phyloP scores from a whole-genome alignment of 306 rosid species.

The Sesbania bispinosa region DNA sequence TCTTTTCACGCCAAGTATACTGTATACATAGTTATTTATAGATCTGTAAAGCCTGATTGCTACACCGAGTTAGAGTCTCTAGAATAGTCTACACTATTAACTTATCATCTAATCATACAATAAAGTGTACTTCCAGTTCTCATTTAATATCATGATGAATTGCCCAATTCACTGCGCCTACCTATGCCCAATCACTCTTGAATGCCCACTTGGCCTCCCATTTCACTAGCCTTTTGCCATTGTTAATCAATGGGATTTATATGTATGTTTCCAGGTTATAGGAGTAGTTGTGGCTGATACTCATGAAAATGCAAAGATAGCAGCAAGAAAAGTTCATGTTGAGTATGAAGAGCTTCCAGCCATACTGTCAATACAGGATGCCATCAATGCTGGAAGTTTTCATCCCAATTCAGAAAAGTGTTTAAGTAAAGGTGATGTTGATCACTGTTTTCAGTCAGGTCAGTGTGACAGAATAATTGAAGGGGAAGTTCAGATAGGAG shows the following conservation, averaged over 20 bases:
- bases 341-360: constrained; percentile 88
- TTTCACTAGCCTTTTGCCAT: constrained; percentile 12
- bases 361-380: constrained; percentile 80
- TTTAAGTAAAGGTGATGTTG: constrained; percentile 77
- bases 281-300: constrained; percentile 93
- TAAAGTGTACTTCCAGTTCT: not conserved
- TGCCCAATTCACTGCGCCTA: not conserved
- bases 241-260: constrained; percentile 11
- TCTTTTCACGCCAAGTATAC: not conserved
- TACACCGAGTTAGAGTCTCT: constrained; percentile 11
- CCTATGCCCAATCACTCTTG: constrained; percentile 12
- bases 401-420: constrained; percentile 70
- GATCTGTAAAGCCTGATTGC: not conserved
- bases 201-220: not conserved
- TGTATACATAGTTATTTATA: not conserved
- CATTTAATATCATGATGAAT: constrained; percentile 5
- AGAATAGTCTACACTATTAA: not conserved
- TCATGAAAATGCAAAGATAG: constrained; percentile 89
- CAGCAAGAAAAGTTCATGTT: constrained; percentile 63
- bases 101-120: constrained; percentile 10
- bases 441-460: constrained; percentile 69
- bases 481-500: constrained; percentile 88
- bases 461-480: constrained; percentile 77
- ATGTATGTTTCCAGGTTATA: constrained; percentile 54
- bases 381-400: constrained; percentile 68